Evolutionary conservation across 2,329 filamentous ascomycete species (phyloP).

Genomic region (Penicillium sp.): DNA sequence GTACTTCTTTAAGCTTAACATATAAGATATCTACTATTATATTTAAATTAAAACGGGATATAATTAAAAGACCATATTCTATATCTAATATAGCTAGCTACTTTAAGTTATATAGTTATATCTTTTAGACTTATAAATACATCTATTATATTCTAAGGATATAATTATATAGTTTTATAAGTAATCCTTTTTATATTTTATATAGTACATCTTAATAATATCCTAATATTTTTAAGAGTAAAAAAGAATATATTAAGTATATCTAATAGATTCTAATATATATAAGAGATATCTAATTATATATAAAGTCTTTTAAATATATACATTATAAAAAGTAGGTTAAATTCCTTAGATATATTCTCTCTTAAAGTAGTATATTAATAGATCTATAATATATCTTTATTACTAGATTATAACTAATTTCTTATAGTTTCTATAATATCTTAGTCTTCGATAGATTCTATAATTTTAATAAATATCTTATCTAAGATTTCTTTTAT

Average conservation of each 20-base stretch:
- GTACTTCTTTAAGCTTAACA: too few species aligned
- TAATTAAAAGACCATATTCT: too few species aligned
- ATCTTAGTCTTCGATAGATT: background rate
- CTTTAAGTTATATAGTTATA: background rate
- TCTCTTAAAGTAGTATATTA: background rate
- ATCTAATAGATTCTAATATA: too few species aligned
- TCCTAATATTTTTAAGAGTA: too few species aligned
- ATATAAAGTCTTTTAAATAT: background rate
- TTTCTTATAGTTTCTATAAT: background rate
- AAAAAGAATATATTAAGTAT: too few species aligned
- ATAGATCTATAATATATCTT: background rate
- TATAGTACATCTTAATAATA: too few species aligned
- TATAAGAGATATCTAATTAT: too few species aligned
- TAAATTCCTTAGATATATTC: background rate
- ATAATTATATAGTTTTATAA: too few species aligned
- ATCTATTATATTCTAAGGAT: too few species aligned
- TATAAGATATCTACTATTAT: too few species aligned
- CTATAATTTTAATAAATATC: background rate
- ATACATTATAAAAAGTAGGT: background rate
- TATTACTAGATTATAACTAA: background rate
- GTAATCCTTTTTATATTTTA: too few species aligned
- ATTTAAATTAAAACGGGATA: too few species aligned
- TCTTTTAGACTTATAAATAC: background rate
- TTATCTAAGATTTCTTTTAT: background rate
- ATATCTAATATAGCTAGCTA: background rate